Evolutionary conservation across 1,139 yeast species (phyloP), one percentile per base, ranked within the genome.

Genomic region (Pichia sp.): DNA sequence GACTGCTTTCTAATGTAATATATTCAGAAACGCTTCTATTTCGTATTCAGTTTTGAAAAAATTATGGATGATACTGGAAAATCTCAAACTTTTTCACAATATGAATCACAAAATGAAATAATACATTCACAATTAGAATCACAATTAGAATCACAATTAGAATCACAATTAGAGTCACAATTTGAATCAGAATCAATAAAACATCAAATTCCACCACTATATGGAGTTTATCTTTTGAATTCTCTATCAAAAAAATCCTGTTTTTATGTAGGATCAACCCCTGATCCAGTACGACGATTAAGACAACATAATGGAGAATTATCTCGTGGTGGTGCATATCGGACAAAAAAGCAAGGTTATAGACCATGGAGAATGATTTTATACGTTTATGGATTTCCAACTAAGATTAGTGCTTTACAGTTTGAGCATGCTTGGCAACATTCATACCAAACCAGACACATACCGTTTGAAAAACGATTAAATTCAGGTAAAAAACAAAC

Each of bases 381-480:
- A 39, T 57, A 80, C 4, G 82, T 86, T 0, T 67, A 80, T 53
- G 89, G 90, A 9, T 86, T 86, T 58, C 87, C 87, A 1, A 76
- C 80, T n/a, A 76, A 76, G 51, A 70, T 81, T 3, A 64, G 81
- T 6, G 95, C 95, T 0, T 63, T 86, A 44, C 90, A 83, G 59
- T 78, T 78, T 57, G 77, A 81, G 55, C 87, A 82, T 61, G 90
- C 94, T 1, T 80, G 86, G 76, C 95, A 86, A 55, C 92, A 85
- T 60, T 70, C 83, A 1, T 69, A 78, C 51, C 71, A 68, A 42
- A 81, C 94, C 0, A 67, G 89, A 37, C 87, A 49, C 40, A 79
- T 84, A 4, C 55, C 63, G 1, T 54, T 53, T 0, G 63, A 61
- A 1, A 49, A 51, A 16, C 51, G 66, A 42, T 52, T 72, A 9